Conservation (phyloP, 2,329 filamentous ascomycete species). For the Ascochyta pisi region DNA sequence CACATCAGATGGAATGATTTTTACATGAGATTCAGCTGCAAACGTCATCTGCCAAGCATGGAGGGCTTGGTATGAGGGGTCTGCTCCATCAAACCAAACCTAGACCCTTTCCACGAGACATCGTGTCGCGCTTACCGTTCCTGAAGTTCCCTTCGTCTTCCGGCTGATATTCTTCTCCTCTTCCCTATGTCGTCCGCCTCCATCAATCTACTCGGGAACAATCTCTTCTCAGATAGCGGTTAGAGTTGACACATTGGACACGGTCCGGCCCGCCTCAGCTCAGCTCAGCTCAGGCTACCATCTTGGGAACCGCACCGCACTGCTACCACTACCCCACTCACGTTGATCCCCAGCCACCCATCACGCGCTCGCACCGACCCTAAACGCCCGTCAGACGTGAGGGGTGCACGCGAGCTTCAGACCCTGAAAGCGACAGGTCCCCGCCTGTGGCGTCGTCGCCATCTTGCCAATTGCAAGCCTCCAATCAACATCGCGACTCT, state of each 20-base stretch:
- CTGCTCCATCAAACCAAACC: conserved; percentile 21
- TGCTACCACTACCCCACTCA: conserved; percentile 30
- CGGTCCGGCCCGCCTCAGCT: conserved; percentile 34
- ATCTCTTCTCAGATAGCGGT: conserved; percentile 48
- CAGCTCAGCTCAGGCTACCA: conserved; percentile 13
- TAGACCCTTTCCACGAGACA: conserved; percentile 33
- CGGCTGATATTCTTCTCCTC: conserved; percentile 23
- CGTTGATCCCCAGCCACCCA: conserved; percentile 22
- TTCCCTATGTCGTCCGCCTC: conserved; percentile 47
- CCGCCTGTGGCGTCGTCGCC: conserved; percentile 23
- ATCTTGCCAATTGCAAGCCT: conserved; percentile 17
- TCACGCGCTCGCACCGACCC: conserved; percentile 28
- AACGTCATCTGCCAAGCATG: conserved; percentile 16
- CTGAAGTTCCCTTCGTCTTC: conserved; percentile 25
- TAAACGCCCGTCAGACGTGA: conserved; percentile 11
- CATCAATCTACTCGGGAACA: conserved; percentile 44
- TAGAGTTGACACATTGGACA: conserved; percentile 31
- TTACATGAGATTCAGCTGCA: not conserved
- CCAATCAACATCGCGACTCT: conserved; percentile 15
- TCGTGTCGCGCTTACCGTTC: conserved; percentile 44
- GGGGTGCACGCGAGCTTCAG: too few relatives aligned
- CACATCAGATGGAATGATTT: not conserved
- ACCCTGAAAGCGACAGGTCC: not conserved
- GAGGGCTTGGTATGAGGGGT: conserved; percentile 22
- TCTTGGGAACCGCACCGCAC: conserved; percentile 14